Percentiles rank a stretch among this genome's conserved stretches.
Conservation (phyloP, 2,329 filamentous ascomycete genomes). For the Aspergillus latus region DNA sequence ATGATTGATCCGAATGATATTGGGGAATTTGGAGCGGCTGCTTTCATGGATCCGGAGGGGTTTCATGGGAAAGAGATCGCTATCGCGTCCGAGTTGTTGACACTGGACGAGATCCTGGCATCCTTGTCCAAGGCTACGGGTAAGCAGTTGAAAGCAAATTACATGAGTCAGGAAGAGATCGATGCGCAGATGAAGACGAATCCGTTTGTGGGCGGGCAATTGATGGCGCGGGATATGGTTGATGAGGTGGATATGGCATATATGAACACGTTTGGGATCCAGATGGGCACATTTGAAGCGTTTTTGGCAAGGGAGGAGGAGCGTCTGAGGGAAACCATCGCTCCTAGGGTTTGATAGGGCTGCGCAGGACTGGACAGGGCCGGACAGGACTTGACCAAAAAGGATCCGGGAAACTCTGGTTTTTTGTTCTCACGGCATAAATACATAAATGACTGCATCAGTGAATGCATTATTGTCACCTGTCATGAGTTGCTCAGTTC, state of each 20-base stretch:
- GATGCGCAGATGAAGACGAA: conserved; percentile 34
- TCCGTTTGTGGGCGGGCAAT: conserved; percentile 43
- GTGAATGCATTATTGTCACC: no score
- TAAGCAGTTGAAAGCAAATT: conserved; percentile 38
- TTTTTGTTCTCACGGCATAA: no score
- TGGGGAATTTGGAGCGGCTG: conserved; percentile 47
- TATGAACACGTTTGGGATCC: conserved; percentile 41
- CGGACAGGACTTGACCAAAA: no score
- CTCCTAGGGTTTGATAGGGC: neutral
- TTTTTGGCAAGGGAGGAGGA: conserved; percentile 47
- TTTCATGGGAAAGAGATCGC: conserved; percentile 46
- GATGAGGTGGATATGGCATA: conserved; percentile 37
- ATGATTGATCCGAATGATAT: conserved; percentile 52
- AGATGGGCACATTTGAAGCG: conserved; percentile 45
- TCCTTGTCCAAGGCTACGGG: conserved; percentile 37
- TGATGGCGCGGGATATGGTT: conserved; percentile 36
- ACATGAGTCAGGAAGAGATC: conserved; percentile 47
- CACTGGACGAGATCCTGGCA: conserved; percentile 37
- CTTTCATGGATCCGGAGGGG: conserved; percentile 43
- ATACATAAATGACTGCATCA: no score
- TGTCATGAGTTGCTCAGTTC: no score
- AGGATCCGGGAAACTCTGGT: no score
- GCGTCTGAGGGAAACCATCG: conserved; percentile 21
- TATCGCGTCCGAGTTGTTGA: conserved; percentile 45
- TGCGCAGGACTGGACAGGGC: neutral